These are phyloP conservation scores for Chaetomium sp. DNA, from an alignment of 2,329 filamentous ascomycete species.

Conservation along the genomic window DNA sequence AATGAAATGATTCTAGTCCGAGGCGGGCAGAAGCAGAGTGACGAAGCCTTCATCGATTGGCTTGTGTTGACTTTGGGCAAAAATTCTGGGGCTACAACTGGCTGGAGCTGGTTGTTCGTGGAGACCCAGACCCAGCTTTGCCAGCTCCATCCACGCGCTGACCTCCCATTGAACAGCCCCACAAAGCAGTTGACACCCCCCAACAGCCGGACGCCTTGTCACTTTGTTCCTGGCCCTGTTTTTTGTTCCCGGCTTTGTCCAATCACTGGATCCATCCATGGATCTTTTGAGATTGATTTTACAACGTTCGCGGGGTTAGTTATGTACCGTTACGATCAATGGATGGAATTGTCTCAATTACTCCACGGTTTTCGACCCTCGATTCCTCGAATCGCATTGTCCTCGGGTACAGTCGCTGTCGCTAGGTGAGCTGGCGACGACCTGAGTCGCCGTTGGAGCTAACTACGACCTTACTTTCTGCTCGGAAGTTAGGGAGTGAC, in stretches of 20 bases:
- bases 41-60: constrained; percentile 38
- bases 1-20: constrained; percentile 15
- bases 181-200: constrained; percentile 1
- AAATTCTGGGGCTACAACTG: constrained; percentile 35
- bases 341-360: neutral
- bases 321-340: neutral
- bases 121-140: constrained; percentile 30
- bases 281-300: neutral
- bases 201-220: neutral
- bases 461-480: neutral
- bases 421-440: too few species aligned
- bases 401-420: neutral
- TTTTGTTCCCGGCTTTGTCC: neutral
- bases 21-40: constrained; percentile 31
- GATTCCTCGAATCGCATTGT: neutral
- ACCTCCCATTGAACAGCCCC: constrained; percentile 28
- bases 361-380: neutral
- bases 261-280: neutral
- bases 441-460: neutral
- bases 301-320: neutral
- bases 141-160: constrained; percentile 30
- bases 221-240: constrained; percentile 1
- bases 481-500: neutral
- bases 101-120: constrained; percentile 31
- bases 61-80: constrained; percentile 39